These are phyloP conservation scores for Euphorbia celastroides DNA, from an alignment of 441 rosid genomes.

Conservation along the genomic window DNA sequence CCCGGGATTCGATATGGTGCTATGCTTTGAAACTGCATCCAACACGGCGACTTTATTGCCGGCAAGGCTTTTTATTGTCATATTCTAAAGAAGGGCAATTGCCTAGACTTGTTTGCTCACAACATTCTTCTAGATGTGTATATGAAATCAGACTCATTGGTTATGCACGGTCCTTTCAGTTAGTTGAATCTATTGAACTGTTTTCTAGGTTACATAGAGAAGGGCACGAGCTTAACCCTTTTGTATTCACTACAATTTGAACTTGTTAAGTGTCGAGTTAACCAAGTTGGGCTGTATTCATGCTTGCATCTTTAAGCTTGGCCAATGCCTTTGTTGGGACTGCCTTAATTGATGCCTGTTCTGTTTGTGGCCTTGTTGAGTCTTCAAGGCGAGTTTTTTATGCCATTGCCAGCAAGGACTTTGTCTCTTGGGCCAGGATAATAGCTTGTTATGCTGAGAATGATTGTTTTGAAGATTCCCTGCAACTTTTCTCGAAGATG, in stretches of 20 bases:
- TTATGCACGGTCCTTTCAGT: conserved; percentile 32
- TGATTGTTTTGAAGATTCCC: conserved; percentile 44
- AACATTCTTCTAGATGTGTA: conserved; percentile 61
- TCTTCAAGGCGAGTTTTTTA: conserved; percentile 55
- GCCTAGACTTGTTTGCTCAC: conserved; percentile 63
- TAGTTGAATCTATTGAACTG: conserved; percentile 41
- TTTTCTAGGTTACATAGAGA: conserved; percentile 53
- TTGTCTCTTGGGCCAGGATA: conserved; percentile 87
- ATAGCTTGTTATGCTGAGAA: conserved; percentile 71
- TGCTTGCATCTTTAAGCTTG: conserved; percentile 68
- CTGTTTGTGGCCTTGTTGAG: conserved; percentile 47
- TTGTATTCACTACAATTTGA: conserved; percentile 67
- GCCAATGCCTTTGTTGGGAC: conserved; percentile 71
- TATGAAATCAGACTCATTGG: conserved; percentile 28
- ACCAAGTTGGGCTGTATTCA: conserved; percentile 50
- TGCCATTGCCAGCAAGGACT: conserved; percentile 52
- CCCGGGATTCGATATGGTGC: conserved; percentile 37
- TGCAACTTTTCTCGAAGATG: conserved; percentile 47
- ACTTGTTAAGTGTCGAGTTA: conserved; percentile 48
- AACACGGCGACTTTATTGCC: conserved; percentile 31
- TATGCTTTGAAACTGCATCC: conserved; percentile 65
- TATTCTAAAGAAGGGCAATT: conserved; percentile 57
- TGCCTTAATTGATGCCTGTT: conserved; percentile 64
- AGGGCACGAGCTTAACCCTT: conserved; percentile 74
- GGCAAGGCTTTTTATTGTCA: conserved; percentile 55